Evolutionary conservation across 805 yeast genomes (phyloP), one percentile per base, ranked within the genome.

Genomic region (Tetrapisispora nanseiensis): DNA sequence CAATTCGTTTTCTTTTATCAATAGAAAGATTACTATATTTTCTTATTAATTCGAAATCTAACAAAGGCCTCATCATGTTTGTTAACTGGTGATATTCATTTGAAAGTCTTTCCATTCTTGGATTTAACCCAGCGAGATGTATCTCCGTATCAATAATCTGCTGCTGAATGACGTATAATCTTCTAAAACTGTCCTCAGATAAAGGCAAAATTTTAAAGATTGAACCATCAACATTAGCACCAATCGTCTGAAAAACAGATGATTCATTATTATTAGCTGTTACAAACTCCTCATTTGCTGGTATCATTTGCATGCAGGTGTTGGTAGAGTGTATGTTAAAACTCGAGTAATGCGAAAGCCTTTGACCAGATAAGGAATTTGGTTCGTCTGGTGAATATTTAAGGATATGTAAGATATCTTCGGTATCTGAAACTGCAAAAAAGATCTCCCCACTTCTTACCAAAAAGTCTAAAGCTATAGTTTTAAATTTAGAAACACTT

Each of bases 321-420:
- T 82, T 75, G 5, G 69, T 56, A 13, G 79, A 71, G 51, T 89
- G 86, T 19, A 79, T 64, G 51, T 79, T 78, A 57, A 89, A 81
- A 13, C 83, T 77, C 0, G 89, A 72, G 48, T 78, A 76, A 42
- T 80, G 76, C 13, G 90, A 63, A 40, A 92, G 68, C 46, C 78
- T 68, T 49, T 81, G 85, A 6, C 97, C 97, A 42, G 86, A 78
- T 33, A 78, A 63, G 1, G 97, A 86, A 19, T 73, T 71, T 0
- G 92, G 83, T 55, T 86, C 95, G 47, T 89, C 96, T 0, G 97
- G 97, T 49, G 92, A 95, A 57, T 85, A 92, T 54, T 84, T 85
- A 32, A 86, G 62, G 9, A 90, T 54, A 56, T 85, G 95, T 20
- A 92, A 56, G 8, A 75, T 69, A 20, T 76, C 74, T 37, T 77